Evolutionary conservation across 192 early-diverging fungal species (phyloP).

Genomic region (Coemansia asiatica): DNA sequence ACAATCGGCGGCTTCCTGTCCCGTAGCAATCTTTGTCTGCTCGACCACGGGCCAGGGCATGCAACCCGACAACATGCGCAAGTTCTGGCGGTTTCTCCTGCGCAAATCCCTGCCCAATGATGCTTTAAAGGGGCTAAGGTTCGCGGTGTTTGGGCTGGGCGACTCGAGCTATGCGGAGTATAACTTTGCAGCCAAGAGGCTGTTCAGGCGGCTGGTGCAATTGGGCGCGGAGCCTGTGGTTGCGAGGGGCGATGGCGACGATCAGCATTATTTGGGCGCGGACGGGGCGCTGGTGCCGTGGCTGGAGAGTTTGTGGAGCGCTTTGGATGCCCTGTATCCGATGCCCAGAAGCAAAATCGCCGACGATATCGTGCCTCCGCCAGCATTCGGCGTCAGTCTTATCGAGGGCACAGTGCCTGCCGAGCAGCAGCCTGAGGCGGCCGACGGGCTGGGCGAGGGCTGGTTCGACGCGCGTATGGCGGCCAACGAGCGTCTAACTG

Average conservation of each 20-base stretch:
- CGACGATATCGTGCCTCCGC: conserved; percentile 17
- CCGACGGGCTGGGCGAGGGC: conserved; percentile 2
- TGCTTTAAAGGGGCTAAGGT: conserved; percentile 64
- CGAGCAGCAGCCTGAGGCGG: conserved; percentile 2
- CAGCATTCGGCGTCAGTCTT: conserved; percentile 20
- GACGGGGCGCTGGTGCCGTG: conserved; percentile 91
- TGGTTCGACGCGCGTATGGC: conserved; percentile 20
- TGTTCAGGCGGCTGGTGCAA: conserved; percentile 80
- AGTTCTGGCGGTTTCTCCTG: conserved; percentile 89
- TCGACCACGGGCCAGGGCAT: conserved; percentile 94
- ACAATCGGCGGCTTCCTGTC: neutral
- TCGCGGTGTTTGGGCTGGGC: conserved; percentile 92
- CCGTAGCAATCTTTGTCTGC: conserved; percentile 71
- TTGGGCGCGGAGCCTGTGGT: conserved; percentile 77
- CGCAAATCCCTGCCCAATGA: conserved; percentile 72
- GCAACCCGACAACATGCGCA: conserved; percentile 89
- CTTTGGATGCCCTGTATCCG: conserved; percentile 63
- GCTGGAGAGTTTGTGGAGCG: conserved; percentile 74
- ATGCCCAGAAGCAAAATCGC: conserved; percentile 44
- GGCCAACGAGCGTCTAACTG: conserved; percentile 71
- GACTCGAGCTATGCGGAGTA: conserved; percentile 93
- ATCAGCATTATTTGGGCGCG: conserved; percentile 91
- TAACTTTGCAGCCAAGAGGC: conserved; percentile 92
- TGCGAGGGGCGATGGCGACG: conserved; percentile 84
- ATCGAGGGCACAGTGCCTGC: neutral